phyloP scores from a whole-genome alignment of 2,329 filamentous ascomycete species.

The Cryphonectria carpinicola region DNA sequence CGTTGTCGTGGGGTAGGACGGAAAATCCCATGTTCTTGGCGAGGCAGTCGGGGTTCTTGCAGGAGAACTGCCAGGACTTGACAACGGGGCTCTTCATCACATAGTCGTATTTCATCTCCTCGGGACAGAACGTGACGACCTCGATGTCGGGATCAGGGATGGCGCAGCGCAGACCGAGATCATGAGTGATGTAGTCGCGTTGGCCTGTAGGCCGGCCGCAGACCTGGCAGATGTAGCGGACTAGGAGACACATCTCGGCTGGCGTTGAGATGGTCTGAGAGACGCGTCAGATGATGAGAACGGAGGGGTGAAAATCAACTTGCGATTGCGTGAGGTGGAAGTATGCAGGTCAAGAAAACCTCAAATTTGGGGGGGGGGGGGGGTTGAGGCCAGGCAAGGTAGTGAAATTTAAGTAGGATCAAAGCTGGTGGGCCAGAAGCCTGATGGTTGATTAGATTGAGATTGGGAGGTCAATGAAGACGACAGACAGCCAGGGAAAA shows the following conservation, averaged over 20 bases:
- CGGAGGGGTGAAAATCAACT: too few species aligned
- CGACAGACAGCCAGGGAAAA: not conserved
- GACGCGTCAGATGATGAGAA: not conserved
- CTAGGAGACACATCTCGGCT: not conserved
- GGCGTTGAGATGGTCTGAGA: not conserved
- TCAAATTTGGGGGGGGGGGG: not conserved
- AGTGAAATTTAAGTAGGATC: not conserved
- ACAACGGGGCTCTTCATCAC: not conserved
- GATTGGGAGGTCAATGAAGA: not conserved
- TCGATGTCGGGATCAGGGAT: not conserved
- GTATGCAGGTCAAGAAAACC: not conserved
- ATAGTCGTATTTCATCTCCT: not conserved
- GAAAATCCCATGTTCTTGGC: not conserved
- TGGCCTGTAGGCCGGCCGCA: slow-evolving; percentile 2
- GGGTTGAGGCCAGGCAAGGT: not conserved
- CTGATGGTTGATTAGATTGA: not conserved
- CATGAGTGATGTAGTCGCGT: slow-evolving; percentile 1
- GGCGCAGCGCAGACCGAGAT: not conserved
- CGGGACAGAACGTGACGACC: not conserved
- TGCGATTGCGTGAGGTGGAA: not conserved
- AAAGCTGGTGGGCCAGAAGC: not conserved
- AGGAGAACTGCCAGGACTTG: not conserved
- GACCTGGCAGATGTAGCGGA: not conserved
- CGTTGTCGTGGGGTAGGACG: not conserved
- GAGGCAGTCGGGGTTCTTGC: not conserved